Conservation (phyloP, 192 early-diverging fungal genomes). For the Phlyctochytrium planicorne region DNA sequence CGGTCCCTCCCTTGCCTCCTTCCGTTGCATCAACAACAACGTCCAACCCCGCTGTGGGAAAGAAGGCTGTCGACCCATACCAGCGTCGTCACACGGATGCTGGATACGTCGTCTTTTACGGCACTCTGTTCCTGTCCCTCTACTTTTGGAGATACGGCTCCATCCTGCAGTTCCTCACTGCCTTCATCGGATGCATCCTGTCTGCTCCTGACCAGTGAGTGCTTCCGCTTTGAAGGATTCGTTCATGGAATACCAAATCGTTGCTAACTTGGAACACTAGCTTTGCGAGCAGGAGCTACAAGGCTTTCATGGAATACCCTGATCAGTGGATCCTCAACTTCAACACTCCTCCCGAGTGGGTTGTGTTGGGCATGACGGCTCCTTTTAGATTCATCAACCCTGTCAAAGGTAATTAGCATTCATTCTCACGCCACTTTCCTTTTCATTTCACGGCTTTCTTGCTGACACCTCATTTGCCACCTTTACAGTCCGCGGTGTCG, state of each 20-base stretch:
- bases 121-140: neutral
- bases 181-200: neutral
- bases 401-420: neutral
- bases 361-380: neutral
- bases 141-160: neutral
- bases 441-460: neutral
- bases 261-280: no score
- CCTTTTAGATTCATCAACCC: conserved; percentile 7
- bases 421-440: no score
- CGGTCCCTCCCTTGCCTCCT: no score
- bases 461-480: neutral
- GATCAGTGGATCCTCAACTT: neutral
- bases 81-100: no score
- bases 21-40: no score
- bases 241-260: neutral
- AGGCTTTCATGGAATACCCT: conserved; percentile 14
- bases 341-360: neutral
- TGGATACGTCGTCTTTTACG: neutral
- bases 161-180: neutral
- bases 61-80: no score
- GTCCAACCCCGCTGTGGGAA: no score
- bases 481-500: neutral
- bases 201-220: conserved; percentile 1
- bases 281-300: neutral
- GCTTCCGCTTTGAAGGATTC: neutral